phyloP scores from a whole-genome alignment of 192 early-diverging fungal genomes.

The Coemansia sp. region DNA sequence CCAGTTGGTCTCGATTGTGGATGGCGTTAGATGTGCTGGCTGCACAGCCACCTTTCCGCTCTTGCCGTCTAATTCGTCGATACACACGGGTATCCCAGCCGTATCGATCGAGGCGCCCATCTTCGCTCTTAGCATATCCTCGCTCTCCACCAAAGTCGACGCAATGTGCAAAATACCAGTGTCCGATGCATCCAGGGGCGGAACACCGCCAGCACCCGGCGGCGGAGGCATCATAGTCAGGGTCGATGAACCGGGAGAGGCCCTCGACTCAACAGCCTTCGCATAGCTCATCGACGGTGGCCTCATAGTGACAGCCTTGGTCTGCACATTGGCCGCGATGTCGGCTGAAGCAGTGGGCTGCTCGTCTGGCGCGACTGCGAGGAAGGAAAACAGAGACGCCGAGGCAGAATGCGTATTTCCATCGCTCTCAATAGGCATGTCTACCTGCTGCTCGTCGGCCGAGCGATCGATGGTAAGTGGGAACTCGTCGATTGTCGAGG shows the following conservation, averaged over 20 bases:
- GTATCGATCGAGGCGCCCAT: conserved; percentile 27
- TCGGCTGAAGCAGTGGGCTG: conserved; percentile 2
- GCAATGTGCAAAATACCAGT: conserved; percentile 48
- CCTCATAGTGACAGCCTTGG: conserved; percentile 11
- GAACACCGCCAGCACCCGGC: not conserved
- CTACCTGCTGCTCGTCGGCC: not conserved
- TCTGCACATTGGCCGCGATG: not conserved
- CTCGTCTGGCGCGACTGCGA: conserved; percentile 13
- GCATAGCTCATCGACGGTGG: not conserved
- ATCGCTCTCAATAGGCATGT: conserved; percentile 19
- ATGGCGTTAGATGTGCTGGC: conserved; percentile 12
- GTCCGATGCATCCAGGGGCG: conserved; percentile 50
- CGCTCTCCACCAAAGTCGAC: conserved; percentile 14
- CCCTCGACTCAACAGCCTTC: not conserved
- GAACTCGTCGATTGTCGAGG: conserved; percentile 54
- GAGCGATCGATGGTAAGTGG: conserved; percentile 11
- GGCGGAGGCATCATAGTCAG: not conserved
- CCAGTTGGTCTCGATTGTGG: not conserved
- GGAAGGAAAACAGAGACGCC: conserved; percentile 27
- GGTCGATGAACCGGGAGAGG: not conserved
- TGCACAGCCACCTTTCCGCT: conserved; percentile 23
- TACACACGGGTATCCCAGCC: conserved; percentile 32
- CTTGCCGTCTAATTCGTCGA: conserved; percentile 28
- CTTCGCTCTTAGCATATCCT: conserved; percentile 18
- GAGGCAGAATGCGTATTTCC: conserved; percentile 3